Base-by-base conservation (phyloP, 352 stramenopile species). In the Plasmopara halstedii region DNA sequence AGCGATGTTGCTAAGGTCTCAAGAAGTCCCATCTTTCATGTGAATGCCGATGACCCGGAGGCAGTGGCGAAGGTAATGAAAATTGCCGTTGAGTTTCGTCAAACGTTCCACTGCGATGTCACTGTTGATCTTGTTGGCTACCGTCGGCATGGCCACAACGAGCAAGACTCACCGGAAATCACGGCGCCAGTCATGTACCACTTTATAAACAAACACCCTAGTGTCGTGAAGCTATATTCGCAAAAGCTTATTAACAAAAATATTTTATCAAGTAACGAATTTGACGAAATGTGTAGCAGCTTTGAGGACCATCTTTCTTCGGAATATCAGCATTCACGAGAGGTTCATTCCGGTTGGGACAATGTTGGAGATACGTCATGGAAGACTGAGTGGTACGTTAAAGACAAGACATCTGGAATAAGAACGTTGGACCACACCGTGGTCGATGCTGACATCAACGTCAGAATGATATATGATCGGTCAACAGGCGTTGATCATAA, bases 51-150 rank as follows among this genome's bases (percentile, higher is more conserved):
- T 65, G 95, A 99, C 67, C 95, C 95, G 0, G 82, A 99, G 43
- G 93, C 75, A 4, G 83, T 94, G 6, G 70, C 85, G 25, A 90
- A 90, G 38, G 86, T 88, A 25, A 95, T 99, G 70, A 90, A 95
- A 73, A 84, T 95, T 54, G 87, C 87, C 7, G 68, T 88, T 19
- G 85, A 96, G 53, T 96, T 83, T 50, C 77, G 86, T 6, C 78
- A 94, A 56, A 81, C 48, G 0, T 99, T 95, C 73, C 83, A 96
- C 15, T 94, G 78, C 19, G 96, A 99, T 78, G 95, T 98, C 36
- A 97, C 98, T 35, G 86, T 99, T 42, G 96, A 99, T 78, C 82
- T 99, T 54, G 84, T 99, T 17, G 98, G 97, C 64, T 99, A 99
- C 66, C 92, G 97, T 45, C 82, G 95, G 25, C 93, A 98, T 62